Percentiles rank a stretch among this genome's conserved stretches.
Evolutionary conservation across 768 basidiomycete species (phyloP).

Genomic region (Hygrophorus pudorinus): DNA sequence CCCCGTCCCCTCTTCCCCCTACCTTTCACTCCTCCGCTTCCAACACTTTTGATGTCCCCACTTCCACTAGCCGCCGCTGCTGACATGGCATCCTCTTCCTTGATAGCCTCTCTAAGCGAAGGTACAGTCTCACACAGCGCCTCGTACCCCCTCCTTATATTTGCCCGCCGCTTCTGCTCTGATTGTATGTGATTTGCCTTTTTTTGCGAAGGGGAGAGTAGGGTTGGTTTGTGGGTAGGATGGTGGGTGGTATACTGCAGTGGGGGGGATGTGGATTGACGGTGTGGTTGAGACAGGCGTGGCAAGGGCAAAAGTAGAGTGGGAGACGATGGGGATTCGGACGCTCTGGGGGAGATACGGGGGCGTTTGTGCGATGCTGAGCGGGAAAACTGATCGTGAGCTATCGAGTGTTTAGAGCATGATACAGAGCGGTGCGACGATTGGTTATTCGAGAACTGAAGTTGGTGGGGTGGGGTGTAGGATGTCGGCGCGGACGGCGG

Average conservation of each 20-base stretch:
- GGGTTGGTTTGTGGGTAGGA: constrained; percentile 26
- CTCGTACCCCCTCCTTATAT: constrained; percentile 85
- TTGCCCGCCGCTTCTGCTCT: constrained; percentile 89
- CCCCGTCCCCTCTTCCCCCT: constrained; percentile 40
- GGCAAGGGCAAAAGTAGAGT: background rate
- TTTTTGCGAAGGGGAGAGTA: constrained; percentile 79
- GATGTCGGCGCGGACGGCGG: constrained; percentile 9
- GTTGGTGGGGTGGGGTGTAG: constrained; percentile 4
- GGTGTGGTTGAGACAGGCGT: background rate
- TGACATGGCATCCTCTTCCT: constrained; percentile 56
- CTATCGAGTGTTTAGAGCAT: too few relatives aligned
- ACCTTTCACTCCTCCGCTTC: constrained; percentile 17
- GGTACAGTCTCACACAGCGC: constrained; percentile 80
- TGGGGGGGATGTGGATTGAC: constrained; percentile 8
- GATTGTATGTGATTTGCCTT: constrained; percentile 91
- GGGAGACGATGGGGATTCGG: background rate
- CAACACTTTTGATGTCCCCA: constrained; percentile 12
- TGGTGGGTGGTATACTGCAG: constrained; percentile 8
- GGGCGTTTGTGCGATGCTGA: background rate
- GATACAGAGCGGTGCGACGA: too few relatives aligned
- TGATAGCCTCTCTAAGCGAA: constrained; percentile 69
- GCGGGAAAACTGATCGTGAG: too few relatives aligned
- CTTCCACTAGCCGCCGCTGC: constrained; percentile 15
- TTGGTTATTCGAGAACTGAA: background rate
- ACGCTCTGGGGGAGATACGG: constrained; percentile 5